Evolutionary conservation across 2,329 filamentous ascomycete species (phyloP).

Genomic region (Cladophialophora exuberans): DNA sequence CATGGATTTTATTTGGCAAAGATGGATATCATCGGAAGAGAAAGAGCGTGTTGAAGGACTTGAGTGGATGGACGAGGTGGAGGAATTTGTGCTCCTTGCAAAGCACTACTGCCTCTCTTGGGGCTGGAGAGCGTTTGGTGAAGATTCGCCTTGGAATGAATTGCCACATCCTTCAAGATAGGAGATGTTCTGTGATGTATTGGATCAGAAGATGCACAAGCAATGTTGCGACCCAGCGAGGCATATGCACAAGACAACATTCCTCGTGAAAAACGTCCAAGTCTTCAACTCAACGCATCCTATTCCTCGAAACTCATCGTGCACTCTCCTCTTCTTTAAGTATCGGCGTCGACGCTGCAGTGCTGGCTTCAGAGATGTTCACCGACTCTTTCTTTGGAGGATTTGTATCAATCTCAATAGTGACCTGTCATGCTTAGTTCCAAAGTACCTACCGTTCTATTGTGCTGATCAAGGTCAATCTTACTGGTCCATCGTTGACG

Average conservation of each 20-base stretch:
- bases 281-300: background rate
- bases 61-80: constrained; percentile 91
- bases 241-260: background rate
- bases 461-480: background rate
- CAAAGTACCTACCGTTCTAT: background rate
- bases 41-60: constrained; percentile 77
- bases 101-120: constrained; percentile 88
- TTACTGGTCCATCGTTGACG: constrained; percentile 79
- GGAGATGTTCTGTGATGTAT: too few relatives aligned
- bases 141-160: constrained; percentile 38
- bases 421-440: constrained; percentile 13
- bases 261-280: too few relatives aligned
- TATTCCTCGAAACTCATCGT: background rate
- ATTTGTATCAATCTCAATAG: constrained; percentile 50
- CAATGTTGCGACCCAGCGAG: background rate
- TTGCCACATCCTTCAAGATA: constrained; percentile 36
- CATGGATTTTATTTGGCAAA: constrained; percentile 72
- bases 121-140: constrained; percentile 69
- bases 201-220: too few relatives aligned
- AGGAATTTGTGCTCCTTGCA: constrained; percentile 88
- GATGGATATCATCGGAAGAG: constrained; percentile 72
- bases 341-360: constrained; percentile 16
- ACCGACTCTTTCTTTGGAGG: constrained; percentile 42
- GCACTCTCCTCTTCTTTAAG: constrained; percentile 1
- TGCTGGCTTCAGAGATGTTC: constrained; percentile 21